Evolutionary conservation across 148 eudicot species (phyloP).

Genomic region (Polygonum maritimum): DNA sequence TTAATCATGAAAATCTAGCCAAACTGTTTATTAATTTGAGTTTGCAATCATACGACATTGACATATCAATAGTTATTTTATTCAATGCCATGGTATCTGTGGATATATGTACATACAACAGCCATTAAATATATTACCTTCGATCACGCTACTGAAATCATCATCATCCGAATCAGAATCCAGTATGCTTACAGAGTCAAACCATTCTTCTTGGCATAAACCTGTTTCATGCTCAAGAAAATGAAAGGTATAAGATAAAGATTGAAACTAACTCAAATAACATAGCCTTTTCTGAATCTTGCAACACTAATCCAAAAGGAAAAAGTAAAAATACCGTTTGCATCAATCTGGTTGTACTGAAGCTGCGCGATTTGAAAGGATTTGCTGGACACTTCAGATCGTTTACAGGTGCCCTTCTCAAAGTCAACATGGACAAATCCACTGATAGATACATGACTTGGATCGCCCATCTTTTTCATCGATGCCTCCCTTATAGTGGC

Average conservation of each 20-base stretch:
- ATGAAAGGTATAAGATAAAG: background rate
- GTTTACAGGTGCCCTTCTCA: conserved; percentile 20
- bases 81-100: background rate
- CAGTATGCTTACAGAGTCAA: conserved; percentile 54
- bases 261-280: background rate
- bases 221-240: conserved; percentile 20
- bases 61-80: background rate
- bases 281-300: background rate
- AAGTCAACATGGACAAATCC: conserved; percentile 37
- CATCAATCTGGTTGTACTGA: conserved; percentile 35
- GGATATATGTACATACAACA: background rate
- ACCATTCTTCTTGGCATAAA: conserved; percentile 67
- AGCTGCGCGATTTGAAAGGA: conserved; percentile 30
- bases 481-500: conserved; percentile 32
- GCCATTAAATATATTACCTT: conserved; percentile 28
- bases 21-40: background rate
- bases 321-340: conserved; percentile 31
- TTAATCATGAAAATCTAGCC: background rate
- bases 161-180: conserved; percentile 83
- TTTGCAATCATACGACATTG: background rate
- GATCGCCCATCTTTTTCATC: conserved; percentile 28
- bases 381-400: conserved; percentile 21
- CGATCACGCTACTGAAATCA: conserved; percentile 47
- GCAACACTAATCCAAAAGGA: background rate
- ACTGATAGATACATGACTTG: conserved; percentile 24